Conservation (phyloP, 495 filamentous ascomycete genomes). For the Hypomontagnella monticulosa region DNA sequence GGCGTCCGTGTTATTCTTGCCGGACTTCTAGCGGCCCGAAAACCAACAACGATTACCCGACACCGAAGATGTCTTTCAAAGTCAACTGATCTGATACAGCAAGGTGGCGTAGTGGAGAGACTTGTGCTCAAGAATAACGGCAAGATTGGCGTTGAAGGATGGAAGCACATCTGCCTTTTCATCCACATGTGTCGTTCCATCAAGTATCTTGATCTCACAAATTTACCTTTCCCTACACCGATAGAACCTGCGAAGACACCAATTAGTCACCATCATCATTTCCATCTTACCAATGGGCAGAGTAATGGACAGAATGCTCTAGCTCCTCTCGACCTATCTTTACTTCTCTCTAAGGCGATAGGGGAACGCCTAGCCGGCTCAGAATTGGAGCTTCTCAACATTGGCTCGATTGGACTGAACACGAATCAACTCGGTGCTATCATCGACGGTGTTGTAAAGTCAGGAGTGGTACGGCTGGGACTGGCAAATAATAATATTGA, state of each 20-base stretch:
- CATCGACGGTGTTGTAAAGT: slow-evolving; percentile 77
- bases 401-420: slow-evolving; percentile 79
- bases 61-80: slow-evolving; percentile 52
- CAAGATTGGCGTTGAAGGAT: slow-evolving; percentile 85
- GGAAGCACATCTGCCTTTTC: slow-evolving; percentile 91
- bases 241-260: slow-evolving; percentile 37
- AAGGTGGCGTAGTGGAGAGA: slow-evolving; percentile 82
- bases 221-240: slow-evolving; percentile 78
- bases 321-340: slow-evolving; percentile 45
- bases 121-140: slow-evolving; percentile 87
- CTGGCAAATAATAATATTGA: slow-evolving; percentile 83
- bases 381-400: slow-evolving; percentile 82
- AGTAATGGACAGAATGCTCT: slow-evolving; percentile 23
- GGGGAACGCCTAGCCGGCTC: slow-evolving; percentile 77
- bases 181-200: slow-evolving; percentile 87
- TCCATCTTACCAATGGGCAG: slow-evolving; percentile 24
- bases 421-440: slow-evolving; percentile 75
- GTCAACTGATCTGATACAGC: slow-evolving; percentile 47
- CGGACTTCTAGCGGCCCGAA: slow-evolving; percentile 83
- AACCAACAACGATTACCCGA: slow-evolving; percentile 54
- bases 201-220: slow-evolving; percentile 85
- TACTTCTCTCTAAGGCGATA: slow-evolving; percentile 76
- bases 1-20: slow-evolving; percentile 86
- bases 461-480: slow-evolving; percentile 78
- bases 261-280: slow-evolving; percentile 34